Percentiles rank a stretch among this genome's conserved stretches.
phyloP scores from a whole-genome alignment of 305 asterid species.

The Solanum hybrid region DNA sequence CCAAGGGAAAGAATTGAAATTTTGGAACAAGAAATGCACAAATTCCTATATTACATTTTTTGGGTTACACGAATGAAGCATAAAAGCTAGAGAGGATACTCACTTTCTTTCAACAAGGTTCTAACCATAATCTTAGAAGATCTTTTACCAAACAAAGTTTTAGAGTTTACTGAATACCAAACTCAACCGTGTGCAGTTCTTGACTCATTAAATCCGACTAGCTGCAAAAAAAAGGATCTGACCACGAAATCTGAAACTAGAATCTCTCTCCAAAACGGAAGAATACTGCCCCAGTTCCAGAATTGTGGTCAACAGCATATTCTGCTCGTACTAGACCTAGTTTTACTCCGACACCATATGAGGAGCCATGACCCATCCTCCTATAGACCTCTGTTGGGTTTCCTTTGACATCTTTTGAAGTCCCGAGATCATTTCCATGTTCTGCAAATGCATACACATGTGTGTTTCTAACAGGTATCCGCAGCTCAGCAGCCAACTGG shows the following conservation, averaged over 20 bases:
- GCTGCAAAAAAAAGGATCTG: background rate
- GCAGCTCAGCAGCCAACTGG: slow-evolving; percentile 82
- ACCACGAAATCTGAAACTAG: background rate
- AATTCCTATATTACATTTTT: background rate
- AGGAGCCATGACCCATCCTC: slow-evolving; percentile 89
- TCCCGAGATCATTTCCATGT: slow-evolving; percentile 92
- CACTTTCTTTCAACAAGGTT: background rate
- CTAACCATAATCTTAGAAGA: background rate
- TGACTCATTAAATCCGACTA: background rate
- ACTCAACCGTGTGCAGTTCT: background rate
- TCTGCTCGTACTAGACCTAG: slow-evolving; percentile 88
- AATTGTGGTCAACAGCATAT: slow-evolving; percentile 86
- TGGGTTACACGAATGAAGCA: background rate
- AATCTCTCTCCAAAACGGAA: slow-evolving; percentile 80
- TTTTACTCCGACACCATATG: slow-evolving; percentile 85
- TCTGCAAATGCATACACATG: slow-evolving; percentile 91
- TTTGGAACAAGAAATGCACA: background rate
- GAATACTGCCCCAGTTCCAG: slow-evolving; percentile 68
- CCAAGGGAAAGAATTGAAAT: background rate
- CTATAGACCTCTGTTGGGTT: slow-evolving; percentile 94
- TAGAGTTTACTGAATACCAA: background rate
- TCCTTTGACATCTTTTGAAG: slow-evolving; percentile 92
- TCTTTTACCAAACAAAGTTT: background rate
- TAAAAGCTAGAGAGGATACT: background rate
- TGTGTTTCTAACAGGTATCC: slow-evolving; percentile 76